phyloP scores from a whole-genome alignment of 805 yeast species.

The Candida schatavii region DNA sequence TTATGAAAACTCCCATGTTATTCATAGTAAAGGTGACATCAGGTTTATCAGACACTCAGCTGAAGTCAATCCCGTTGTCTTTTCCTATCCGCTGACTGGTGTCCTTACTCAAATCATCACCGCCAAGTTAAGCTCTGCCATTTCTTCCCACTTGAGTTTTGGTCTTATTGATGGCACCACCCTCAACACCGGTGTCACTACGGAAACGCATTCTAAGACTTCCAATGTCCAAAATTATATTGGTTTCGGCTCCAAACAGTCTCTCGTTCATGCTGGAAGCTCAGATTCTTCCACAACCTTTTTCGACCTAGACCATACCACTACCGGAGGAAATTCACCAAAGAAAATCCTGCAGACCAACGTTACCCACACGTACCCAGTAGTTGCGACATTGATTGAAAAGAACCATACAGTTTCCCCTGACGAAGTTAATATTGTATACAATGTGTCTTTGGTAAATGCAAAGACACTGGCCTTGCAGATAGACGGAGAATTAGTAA shows the following conservation, averaged over 20 bases:
- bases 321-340: conserved; percentile 15
- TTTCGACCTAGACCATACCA: conserved; percentile 17
- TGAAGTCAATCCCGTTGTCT: conserved; percentile 25
- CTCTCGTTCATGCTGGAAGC: conserved; percentile 21
- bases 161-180: conserved; percentile 37
- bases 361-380: conserved; percentile 20
- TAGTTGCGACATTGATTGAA: conserved; percentile 18
- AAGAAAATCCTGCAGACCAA: conserved; percentile 9
- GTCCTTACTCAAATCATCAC: conserved; percentile 35
- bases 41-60: conserved; percentile 20
- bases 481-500: conserved; percentile 13
- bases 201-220: conserved; percentile 27
- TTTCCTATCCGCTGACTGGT: conserved; percentile 38
- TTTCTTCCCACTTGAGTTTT: conserved; percentile 35
- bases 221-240: conserved; percentile 38
- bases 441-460: conserved; percentile 17
- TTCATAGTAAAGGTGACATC: conserved; percentile 38
- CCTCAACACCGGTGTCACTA: conserved; percentile 25
- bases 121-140: conserved; percentile 30
- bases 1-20: conserved; percentile 48
- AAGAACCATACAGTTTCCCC: conserved; percentile 19
- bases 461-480: conserved; percentile 13
- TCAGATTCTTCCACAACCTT: conserved; percentile 3
- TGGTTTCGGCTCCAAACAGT: conserved; percentile 41
- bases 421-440: conserved; percentile 14